Evolutionary conservation across 495 filamentous ascomycete species (phyloP).

Genomic region (Xylaria cubensis): DNA sequence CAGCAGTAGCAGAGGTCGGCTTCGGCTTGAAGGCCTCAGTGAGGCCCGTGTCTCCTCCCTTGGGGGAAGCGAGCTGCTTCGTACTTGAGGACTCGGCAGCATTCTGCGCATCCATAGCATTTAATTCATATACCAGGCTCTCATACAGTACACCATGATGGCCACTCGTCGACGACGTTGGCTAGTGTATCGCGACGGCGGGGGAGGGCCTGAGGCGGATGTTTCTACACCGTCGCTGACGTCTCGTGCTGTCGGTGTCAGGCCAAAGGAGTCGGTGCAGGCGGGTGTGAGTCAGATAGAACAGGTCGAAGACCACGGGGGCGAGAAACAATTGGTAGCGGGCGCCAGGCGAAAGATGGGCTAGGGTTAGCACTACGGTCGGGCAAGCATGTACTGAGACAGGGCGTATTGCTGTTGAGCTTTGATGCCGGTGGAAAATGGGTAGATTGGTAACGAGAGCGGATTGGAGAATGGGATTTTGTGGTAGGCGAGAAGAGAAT

Average conservation of each 20-base stretch:
- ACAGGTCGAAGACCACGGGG: slow-evolving; percentile 18
- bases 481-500: slow-evolving; percentile 23
- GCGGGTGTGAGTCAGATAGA: slow-evolving; percentile 37
- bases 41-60: slow-evolving; percentile 51
- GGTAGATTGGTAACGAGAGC: slow-evolving; percentile 18
- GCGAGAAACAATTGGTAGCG: slow-evolving; percentile 1
- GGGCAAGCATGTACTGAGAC: slow-evolving; percentile 7
- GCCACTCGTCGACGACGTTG: slow-evolving; percentile 48
- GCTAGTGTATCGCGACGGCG: slow-evolving; percentile 5
- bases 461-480: slow-evolving; percentile 27
- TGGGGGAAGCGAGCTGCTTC: slow-evolving; percentile 59
- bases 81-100: slow-evolving; percentile 62
- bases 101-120: slow-evolving; percentile 67
- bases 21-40: slow-evolving; percentile 47
- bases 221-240: slow-evolving; percentile 13
- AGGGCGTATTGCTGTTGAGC: slow-evolving; percentile 9
- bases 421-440: neutral
- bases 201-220: slow-evolving; percentile 20
- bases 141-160: slow-evolving; percentile 61
- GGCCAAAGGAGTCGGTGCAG: slow-evolving; percentile 23
- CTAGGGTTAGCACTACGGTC: slow-evolving; percentile 17
- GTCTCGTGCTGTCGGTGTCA: slow-evolving; percentile 16
- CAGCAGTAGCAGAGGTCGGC: slow-evolving; percentile 28
- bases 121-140: slow-evolving; percentile 54
- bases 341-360: slow-evolving; percentile 13